Evolutionary conservation across 371 early-diverging fungal genomes (phyloP), one percentile per base, ranked within the genome.

Genomic region (Umbelopsis sp.): DNA sequence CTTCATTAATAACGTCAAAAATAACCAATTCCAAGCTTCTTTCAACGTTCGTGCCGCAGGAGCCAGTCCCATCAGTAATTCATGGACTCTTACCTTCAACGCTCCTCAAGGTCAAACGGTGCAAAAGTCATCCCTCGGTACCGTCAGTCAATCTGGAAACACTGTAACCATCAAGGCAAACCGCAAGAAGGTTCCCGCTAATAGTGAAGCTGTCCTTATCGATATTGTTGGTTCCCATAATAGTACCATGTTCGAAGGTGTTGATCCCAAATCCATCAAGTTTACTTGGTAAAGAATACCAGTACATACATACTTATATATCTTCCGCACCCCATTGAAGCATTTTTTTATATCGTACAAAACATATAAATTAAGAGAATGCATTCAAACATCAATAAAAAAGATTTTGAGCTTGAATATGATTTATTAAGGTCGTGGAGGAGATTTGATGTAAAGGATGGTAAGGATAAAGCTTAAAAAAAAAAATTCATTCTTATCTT

Each of bases 11-110:
- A 63, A 51, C 8, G 53, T 72, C 11, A 41, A 63, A 12, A 48
- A 68, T 10, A 25, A 48, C 22, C 70, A 16, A 4, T 82, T 78
- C 46, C 67, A 75, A 46, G 73, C 74, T 2, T 52, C 74, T 1
- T 64, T 82, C 63, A 78, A 80, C 65, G 77, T 78, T 10, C 82
- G 78, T 44, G 70, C 74, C 46, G 57, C 69, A 25, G 72, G 70
- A 32, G 66, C 51, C 10, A 62, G 66, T 16, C 73, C 80, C 11
- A 79, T 82, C 37, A 64, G 63, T 12, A 70, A 70, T 45, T 45
- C 32, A 0, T 69, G 75, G 12, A 71, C 74, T 0, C 65, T 79
- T 11, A 66, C 73, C 62, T 78, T 82, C 50, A 77, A 69, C 14
- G 57, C n/a, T 57, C 57, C 32, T 4, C 29, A 57, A 35, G 57